phyloP scores from a whole-genome alignment of 2,329 filamentous ascomycete species.

The Aplosporella prunicola region DNA sequence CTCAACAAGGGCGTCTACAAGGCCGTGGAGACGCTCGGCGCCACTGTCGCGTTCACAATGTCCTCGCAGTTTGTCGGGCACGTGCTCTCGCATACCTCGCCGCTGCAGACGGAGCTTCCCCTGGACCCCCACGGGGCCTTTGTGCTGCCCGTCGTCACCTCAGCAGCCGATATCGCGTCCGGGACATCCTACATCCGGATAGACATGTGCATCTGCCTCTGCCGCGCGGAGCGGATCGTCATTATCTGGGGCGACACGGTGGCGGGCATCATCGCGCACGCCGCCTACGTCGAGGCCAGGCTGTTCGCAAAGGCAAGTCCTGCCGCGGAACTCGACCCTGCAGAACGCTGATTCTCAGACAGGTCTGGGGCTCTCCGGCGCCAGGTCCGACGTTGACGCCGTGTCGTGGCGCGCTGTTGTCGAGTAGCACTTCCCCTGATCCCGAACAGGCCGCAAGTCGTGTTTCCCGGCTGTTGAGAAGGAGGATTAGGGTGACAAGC shows the following conservation, averaged over 20 bases:
- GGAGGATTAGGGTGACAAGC: slow-evolving; percentile 19
- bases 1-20: slow-evolving; percentile 26
- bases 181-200: slow-evolving; percentile 33
- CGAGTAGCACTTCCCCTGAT: neutral
- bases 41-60: slow-evolving; percentile 37
- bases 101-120: slow-evolving; percentile 30
- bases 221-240: slow-evolving; percentile 33
- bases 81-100: slow-evolving; percentile 28
- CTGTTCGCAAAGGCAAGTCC: slow-evolving; percentile 5
- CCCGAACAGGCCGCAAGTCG: neutral
- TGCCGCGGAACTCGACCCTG: neutral
- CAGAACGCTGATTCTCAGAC: neutral
- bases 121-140: slow-evolving; percentile 3
- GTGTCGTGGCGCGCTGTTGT: neutral
- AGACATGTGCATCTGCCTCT: slow-evolving; percentile 32
- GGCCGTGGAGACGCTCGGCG: slow-evolving; percentile 33
- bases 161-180: slow-evolving; percentile 26
- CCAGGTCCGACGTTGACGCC: slow-evolving; percentile 1
- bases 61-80: slow-evolving; percentile 34
- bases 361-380: slow-evolving; percentile 19
- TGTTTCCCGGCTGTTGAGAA: slow-evolving; percentile 15
- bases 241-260: slow-evolving; percentile 38
- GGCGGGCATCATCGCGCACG: slow-evolving; percentile 32
- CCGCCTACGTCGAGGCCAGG: slow-evolving; percentile 18
- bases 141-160: slow-evolving; percentile 34